These are phyloP conservation scores for Fagopyrum esculentum DNA, from an alignment of 148 eudicot genomes.

Conservation along the genomic window DNA sequence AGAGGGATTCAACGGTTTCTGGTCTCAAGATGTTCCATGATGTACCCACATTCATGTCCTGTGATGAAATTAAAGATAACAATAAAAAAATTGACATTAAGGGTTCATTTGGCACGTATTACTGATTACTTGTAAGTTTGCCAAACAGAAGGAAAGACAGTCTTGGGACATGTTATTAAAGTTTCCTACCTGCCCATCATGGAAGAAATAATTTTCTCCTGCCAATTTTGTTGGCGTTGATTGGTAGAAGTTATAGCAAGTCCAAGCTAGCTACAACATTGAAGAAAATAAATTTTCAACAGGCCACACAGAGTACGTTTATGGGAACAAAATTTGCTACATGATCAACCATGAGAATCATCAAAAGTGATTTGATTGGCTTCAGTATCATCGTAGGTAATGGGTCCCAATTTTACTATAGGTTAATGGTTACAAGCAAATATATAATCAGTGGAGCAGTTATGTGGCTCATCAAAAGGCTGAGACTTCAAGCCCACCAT, in stretches of 20 bases:
- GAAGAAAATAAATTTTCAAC: background rate
- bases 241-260: constrained; percentile 96
- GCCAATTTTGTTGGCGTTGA: constrained; percentile 96
- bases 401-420: background rate
- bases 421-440: background rate
- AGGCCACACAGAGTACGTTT: background rate
- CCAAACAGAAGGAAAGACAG: too few relatives aligned
- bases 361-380: background rate
- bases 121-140: too few relatives aligned
- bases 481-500: too few relatives aligned
- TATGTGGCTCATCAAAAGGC: too few relatives aligned
- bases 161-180: background rate
- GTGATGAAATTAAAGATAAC: constrained; percentile 13
- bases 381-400: background rate
- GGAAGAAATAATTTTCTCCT: constrained; percentile 90
- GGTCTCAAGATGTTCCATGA: constrained; percentile 99
- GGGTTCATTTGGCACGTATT: background rate
- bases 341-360: background rate
- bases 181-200: constrained; percentile 54
- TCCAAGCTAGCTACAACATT: constrained; percentile 74
- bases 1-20: constrained; percentile 97
- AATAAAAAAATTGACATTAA: background rate
- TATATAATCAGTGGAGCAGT: background rate
- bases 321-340: background rate
- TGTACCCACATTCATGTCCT: constrained; percentile 97